Percentiles rank a stretch among this genome's conserved stretches.
Evolutionary conservation across 192 early-diverging fungal species (phyloP).

Genomic region (Umbelopsis ramanniana): DNA sequence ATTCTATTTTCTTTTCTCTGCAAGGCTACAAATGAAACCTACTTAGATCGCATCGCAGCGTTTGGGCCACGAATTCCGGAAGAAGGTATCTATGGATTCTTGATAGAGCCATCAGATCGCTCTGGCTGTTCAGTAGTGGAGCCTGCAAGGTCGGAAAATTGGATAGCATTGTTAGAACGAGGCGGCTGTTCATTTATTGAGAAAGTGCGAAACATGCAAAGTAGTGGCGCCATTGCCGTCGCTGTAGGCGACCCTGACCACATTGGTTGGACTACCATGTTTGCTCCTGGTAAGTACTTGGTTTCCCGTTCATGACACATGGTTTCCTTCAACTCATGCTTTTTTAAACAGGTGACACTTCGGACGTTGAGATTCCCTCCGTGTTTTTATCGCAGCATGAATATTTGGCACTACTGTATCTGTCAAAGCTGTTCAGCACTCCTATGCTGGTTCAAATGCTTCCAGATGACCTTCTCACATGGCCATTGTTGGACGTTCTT

Average conservation of each 20-base stretch:
- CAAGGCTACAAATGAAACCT: conserved; percentile 61
- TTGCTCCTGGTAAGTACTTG: conserved; percentile 57
- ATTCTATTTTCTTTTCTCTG: not conserved
- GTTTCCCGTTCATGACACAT: too few relatives aligned
- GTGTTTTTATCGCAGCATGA: conserved; percentile 80
- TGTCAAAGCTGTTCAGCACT: conserved; percentile 23
- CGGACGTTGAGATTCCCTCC: conserved; percentile 85
- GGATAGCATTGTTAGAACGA: conserved; percentile 87
- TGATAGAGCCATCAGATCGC: conserved; percentile 59
- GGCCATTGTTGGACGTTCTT: conserved; percentile 79
- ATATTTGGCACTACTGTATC: conserved; percentile 62
- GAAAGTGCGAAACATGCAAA: conserved; percentile 92
- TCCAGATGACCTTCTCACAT: conserved; percentile 49
- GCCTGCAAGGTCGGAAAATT: conserved; percentile 51
- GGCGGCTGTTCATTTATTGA: conserved; percentile 89
- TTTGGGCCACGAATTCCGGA: conserved; percentile 82
- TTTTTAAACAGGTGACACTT: conserved; percentile 70
- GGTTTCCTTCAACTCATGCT: conserved; percentile 10
- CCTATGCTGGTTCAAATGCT: conserved; percentile 40
- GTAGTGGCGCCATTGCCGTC: conserved; percentile 80
- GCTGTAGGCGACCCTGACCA: conserved; percentile 83
- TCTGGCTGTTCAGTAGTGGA: conserved; percentile 60
- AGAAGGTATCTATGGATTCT: conserved; percentile 69
- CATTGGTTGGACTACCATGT: conserved; percentile 89
- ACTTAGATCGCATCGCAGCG: conserved; percentile 75